Evolutionary conservation across 1,284 basidiomycete species (phyloP), one percentile per base, ranked within the genome.

Genomic region (Puccinia coronata): DNA sequence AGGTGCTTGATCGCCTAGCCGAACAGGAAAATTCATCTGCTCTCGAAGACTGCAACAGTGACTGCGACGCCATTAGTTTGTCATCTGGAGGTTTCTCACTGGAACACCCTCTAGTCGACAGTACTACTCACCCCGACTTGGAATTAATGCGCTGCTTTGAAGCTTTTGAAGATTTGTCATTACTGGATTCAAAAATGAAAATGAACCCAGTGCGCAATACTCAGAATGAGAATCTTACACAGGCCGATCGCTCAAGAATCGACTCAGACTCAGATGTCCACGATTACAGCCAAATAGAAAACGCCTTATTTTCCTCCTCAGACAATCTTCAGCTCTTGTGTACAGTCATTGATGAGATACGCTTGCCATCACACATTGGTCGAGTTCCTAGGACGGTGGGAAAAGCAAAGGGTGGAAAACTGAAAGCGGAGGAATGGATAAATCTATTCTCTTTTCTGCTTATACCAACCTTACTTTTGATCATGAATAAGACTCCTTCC

Each of bases 371-470:
- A 14, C 25, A 25, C 31, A 61, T 75, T 47, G 73, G 55, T 9
- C 9, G 57, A 11, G 73, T 75, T 2, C 73, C 73, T 9, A 2
- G 9, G 23, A 75, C 55, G 34, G 57, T 75, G 36, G 73, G 73
- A 9, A 43, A 23, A 23, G 43, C 55, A 12, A 61, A 59, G 9
- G 73, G 73, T 43, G 73, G 73, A 75, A 75, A 75, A 43, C 47
- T 75, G 9, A 75, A 75, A 57, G 73, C 73, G 16, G 55, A 74
- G 14, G 55, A 74, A 23, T 74, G 72, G 72, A 41, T 74, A 5
- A 41, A 36, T n/a, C 28, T 63, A 25, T 75, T 61, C 23, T 9
- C 34, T 8, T 31, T 61, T 16, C n/a, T 77, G 5, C 41, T 77
- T 0, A 51, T 77, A 31, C 75, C 75, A 23, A 41, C 75, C 16